phyloP scores from a whole-genome alignment of 2,329 filamentous ascomycete genomes.

The Aaosphaeria arxii region DNA sequence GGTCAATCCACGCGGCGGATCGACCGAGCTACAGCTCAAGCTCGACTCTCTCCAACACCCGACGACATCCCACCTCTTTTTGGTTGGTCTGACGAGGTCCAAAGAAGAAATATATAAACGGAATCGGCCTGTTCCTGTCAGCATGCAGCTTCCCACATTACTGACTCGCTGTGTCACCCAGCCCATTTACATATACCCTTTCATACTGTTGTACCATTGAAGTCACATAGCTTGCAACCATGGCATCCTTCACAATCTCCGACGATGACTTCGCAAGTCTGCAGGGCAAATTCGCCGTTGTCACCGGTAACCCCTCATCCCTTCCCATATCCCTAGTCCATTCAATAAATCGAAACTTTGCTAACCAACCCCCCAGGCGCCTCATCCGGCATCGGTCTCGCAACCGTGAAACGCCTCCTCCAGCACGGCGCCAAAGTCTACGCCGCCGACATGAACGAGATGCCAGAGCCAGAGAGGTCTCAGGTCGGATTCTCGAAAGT shows the following conservation, averaged over 20 bases:
- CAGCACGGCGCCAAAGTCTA: constrained; percentile 55
- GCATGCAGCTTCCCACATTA: too few relatives aligned
- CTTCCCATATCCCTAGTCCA: neutral
- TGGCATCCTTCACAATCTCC: constrained; percentile 47
- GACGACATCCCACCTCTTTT: too few relatives aligned
- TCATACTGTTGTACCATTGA: too few relatives aligned
- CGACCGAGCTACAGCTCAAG: too few relatives aligned
- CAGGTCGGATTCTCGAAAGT: constrained; percentile 20
- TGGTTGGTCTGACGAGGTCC: too few relatives aligned
- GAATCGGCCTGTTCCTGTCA: too few relatives aligned
- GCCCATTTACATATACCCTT: too few relatives aligned
- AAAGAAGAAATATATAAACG: too few relatives aligned
- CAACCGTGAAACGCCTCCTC: constrained; percentile 53
- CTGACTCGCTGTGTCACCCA: too few relatives aligned
- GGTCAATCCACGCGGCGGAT: too few relatives aligned
- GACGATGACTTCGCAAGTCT: constrained; percentile 44
- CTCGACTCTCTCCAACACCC: too few relatives aligned
- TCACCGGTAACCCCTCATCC: constrained; percentile 45
- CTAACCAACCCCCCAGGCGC: constrained; percentile 41
- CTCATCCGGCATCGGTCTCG: constrained; percentile 60
- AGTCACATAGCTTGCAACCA: constrained; percentile 10
- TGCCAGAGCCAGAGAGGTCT: constrained; percentile 23
- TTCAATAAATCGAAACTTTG: neutral
- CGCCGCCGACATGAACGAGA: constrained; percentile 51
- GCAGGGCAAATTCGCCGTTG: constrained; percentile 51